Base-by-base conservation (phyloP, 306 rosid genomes). In the Trifolium repens region DNA sequence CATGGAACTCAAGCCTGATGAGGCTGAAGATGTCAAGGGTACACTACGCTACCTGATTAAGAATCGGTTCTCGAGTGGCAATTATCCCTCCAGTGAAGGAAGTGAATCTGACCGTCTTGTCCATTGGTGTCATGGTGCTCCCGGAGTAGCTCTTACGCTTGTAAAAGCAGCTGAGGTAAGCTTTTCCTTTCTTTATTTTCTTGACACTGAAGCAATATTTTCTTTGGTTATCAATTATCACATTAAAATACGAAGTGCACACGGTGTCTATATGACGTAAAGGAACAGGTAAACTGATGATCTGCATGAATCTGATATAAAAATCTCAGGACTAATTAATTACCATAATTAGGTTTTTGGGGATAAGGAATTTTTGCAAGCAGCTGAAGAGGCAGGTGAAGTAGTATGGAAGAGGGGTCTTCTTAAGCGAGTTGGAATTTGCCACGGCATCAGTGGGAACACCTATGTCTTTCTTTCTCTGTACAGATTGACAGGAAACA, bases 81-180 rank as follows among this genome's bases (percentile, higher is more conserved):
- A 93, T 81, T 93, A 84, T 84, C 92, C 83, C 62, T 93, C 98
- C 37, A 91, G 98, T 49, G 92, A 89, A 87, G 98, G 88, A 85
- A 89, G 74, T 35, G 90, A 88, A 78, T 85, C 88, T 7, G 97
- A 93, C 70, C 85, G 84, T 32, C 91, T 88, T 64, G 97, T 89
- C 78, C 97, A 93, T 67, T 93, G 98, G 97, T 93, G 97, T 84
- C 97, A 93, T 77, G 97, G 97, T 78, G 94, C 97, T 73, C 88
- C 96, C 47, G 98, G 98, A 63, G 80, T 93, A 74, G 73, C 92
- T 67, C 97, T 93, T 55, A 84, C 91, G 11, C 97, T 91, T 67
- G 85, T 77, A 16, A 91, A 82, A 74, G 97, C 92, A 53, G 92
- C 91, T 64, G 89, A 91, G 98, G 93, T 89, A 84, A 61, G 42